Evolutionary conservation across 768 basidiomycete genomes (phyloP).

Genomic region (Suillus subaureus): DNA sequence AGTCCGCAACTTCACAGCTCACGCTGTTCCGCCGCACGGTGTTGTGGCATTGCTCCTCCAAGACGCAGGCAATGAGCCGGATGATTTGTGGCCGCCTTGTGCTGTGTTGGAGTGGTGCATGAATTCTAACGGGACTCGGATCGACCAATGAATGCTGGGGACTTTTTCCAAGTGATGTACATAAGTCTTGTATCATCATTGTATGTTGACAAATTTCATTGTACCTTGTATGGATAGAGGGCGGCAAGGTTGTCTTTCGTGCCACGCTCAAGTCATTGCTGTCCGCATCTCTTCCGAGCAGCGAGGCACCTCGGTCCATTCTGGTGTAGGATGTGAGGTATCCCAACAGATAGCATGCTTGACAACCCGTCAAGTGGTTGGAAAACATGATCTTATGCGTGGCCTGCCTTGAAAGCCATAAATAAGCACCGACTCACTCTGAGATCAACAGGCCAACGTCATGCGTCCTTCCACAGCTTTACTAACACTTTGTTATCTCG

Average conservation of each 20-base stretch:
- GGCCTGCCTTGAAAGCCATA: background rate
- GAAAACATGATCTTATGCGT: background rate
- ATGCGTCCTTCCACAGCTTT: background rate
- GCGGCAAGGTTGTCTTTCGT: background rate
- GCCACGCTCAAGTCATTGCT: background rate
- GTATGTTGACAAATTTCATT: conserved; percentile 4
- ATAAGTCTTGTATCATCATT: conserved; percentile 3
- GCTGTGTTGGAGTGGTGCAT: conserved; percentile 60
- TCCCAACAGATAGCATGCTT: background rate
- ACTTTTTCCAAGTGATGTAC: conserved; percentile 2
- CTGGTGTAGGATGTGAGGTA: background rate
- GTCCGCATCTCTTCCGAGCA: background rate
- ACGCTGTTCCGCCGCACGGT: conserved; percentile 64
- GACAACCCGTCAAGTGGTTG: background rate
- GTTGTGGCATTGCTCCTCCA: conserved; percentile 66
- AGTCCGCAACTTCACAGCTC: conserved; percentile 56
- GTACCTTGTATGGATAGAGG: background rate
- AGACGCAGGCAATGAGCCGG: conserved; percentile 70
- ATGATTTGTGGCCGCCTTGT: conserved; percentile 57
- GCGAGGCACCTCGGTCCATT: background rate
- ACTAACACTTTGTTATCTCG: background rate
- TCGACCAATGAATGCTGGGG: conserved; percentile 21
- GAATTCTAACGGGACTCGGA: conserved; percentile 54
- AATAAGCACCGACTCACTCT: background rate
- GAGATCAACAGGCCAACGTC: background rate